A percentile compares a stretch with the other conserved stretches of the same genome.
Conservation (phyloP, 2,329 filamentous ascomycete species). For the Sporothrix sp. region DNA sequence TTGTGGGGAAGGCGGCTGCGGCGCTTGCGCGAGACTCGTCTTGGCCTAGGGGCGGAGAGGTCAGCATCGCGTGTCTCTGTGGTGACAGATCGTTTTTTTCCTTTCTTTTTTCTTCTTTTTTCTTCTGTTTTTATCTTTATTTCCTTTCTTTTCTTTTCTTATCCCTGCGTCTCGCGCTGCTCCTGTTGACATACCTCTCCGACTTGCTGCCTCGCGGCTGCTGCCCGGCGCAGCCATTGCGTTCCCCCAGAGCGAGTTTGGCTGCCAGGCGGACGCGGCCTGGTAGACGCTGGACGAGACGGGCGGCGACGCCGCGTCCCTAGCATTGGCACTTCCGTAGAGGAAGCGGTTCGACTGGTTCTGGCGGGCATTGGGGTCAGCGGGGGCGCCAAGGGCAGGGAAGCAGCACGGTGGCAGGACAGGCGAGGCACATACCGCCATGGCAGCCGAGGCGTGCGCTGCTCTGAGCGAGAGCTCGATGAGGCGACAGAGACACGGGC, state of each 20-base stretch:
- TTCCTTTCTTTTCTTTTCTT: too few species aligned
- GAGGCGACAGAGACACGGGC: background rate
- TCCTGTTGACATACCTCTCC: slow-evolving; percentile 46
- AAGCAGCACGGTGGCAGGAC: too few species aligned
- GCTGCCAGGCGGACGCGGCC: slow-evolving; percentile 27
- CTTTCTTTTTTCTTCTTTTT: too few species aligned
- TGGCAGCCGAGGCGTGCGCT: background rate
- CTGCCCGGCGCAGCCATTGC: slow-evolving; percentile 22
- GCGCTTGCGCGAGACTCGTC: slow-evolving; percentile 28
- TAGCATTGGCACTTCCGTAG: slow-evolving; percentile 18
- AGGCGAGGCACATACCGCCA: slow-evolving; percentile 1
- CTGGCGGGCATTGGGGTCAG: background rate
- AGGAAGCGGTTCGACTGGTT: slow-evolving; percentile 8
- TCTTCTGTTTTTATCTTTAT: too few species aligned
- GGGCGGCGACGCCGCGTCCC: slow-evolving; percentile 27
- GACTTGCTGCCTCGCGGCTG: slow-evolving; percentile 34
- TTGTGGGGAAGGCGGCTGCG: background rate
- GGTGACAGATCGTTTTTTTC: too few species aligned
- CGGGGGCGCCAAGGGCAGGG: too few species aligned
- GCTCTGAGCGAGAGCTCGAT: background rate
- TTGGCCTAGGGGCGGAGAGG: background rate
- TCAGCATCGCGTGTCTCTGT: too few species aligned
- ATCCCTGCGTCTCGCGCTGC: too few species aligned
- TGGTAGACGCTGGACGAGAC: slow-evolving; percentile 31
- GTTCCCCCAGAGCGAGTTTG: slow-evolving; percentile 42